phyloP scores from a whole-genome alignment of 2,329 filamentous ascomycete genomes.

The Colletotrichum horii region DNA sequence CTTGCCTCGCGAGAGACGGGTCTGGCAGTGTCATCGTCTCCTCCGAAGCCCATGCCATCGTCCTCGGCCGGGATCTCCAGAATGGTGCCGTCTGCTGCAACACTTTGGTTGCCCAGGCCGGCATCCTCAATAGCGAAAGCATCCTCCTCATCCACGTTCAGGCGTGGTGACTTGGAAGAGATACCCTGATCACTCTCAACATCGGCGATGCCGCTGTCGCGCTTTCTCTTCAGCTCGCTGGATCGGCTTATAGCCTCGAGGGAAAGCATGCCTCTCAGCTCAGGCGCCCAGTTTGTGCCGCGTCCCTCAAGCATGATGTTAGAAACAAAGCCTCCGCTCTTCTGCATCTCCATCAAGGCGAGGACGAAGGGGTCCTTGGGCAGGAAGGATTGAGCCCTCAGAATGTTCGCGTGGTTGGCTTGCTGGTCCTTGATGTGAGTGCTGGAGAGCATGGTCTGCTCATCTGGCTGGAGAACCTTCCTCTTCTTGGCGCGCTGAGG shows the following conservation, averaged over 20 bases:
- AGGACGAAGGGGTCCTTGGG: conserved; percentile 87
- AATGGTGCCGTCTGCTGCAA: conserved; percentile 63
- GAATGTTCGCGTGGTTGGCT: conserved; percentile 82
- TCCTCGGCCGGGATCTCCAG: conserved; percentile 69
- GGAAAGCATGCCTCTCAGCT: conserved; percentile 90
- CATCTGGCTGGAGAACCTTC: conserved; percentile 82
- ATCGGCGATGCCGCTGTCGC: conserved; percentile 85
- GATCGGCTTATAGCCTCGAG: conserved; percentile 78
- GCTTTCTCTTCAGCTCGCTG: conserved; percentile 90
- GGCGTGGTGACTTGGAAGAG: conserved; percentile 70
- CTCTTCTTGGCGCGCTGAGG: conserved; percentile 76
- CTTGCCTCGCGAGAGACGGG: conserved; percentile 43
- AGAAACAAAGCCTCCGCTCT: conserved; percentile 86
- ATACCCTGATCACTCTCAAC: conserved; percentile 68
- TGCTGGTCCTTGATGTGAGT: conserved; percentile 86
- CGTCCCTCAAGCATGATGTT: conserved; percentile 84
- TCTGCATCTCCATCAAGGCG: conserved; percentile 90
- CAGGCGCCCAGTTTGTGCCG: conserved; percentile 84
- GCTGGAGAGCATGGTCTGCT: conserved; percentile 77
- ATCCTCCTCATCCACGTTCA: conserved; percentile 73
- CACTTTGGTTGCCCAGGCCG: conserved; percentile 57
- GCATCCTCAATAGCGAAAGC: conserved; percentile 55
- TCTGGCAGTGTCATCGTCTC: conserved; percentile 52
- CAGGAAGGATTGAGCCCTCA: conserved; percentile 82
- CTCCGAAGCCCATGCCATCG: conserved; percentile 44